These are phyloP conservation scores for Lobosporangium transversale DNA, from an alignment of 192 early-diverging fungal species.

Conservation along the genomic window DNA sequence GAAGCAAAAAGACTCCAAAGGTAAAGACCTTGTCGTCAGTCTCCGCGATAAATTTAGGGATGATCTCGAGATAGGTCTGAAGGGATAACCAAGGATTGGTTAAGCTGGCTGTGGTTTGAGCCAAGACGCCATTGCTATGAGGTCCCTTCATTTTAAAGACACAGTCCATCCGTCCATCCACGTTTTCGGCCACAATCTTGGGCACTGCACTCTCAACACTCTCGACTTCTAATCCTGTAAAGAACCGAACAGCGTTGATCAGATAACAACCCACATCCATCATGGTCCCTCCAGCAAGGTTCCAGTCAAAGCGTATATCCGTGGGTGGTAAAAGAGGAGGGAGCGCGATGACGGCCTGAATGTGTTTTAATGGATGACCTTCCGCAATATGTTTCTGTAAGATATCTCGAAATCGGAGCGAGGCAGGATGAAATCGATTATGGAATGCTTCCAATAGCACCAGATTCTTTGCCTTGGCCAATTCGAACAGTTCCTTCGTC, in stretches of 20 bases:
- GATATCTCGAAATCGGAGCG: slow-evolving; percentile 30
- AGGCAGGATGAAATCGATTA: slow-evolving; percentile 52
- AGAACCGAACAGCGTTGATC: slow-evolving; percentile 43
- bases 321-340: slow-evolving; percentile 10
- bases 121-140: background rate
- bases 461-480: slow-evolving; percentile 46
- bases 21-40: slow-evolving; percentile 52
- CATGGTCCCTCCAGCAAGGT: slow-evolving; percentile 34
- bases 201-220: slow-evolving; percentile 24
- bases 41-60: slow-evolving; percentile 20
- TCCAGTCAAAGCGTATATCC: slow-evolving; percentile 49
- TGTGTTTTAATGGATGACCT: slow-evolving; percentile 10
- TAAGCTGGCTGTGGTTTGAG: slow-evolving; percentile 16
- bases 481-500: slow-evolving; percentile 27
- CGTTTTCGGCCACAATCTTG: slow-evolving; percentile 12
- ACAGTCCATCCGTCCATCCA: slow-evolving; percentile 42
- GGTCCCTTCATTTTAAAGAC: slow-evolving; percentile 16
- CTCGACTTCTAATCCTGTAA: slow-evolving; percentile 37
- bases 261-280: slow-evolving; percentile 53
- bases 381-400: slow-evolving; percentile 16
- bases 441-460: slow-evolving; percentile 57
- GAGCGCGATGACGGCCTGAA: slow-evolving; percentile 16
- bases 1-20: slow-evolving; percentile 25
- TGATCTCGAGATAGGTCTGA: slow-evolving; percentile 11
- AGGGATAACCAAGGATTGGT: slow-evolving; percentile 30